Evolutionary conservation across 306 rosid genomes (phyloP).

Genomic region (Quercus robur): DNA sequence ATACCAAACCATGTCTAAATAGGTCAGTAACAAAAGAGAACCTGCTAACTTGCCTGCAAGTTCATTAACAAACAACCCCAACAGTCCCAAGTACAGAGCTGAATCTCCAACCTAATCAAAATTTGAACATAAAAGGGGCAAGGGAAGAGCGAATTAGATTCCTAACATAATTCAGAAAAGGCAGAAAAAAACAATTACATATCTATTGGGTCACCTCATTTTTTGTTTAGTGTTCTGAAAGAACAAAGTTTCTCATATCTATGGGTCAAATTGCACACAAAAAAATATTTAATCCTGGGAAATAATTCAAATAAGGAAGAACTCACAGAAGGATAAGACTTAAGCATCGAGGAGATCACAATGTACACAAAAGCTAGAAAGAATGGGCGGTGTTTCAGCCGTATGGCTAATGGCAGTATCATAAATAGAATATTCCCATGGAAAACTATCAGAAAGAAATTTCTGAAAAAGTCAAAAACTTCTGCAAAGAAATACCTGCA

Average conservation of each 20-base stretch:
- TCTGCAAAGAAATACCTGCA: constrained; percentile 97
- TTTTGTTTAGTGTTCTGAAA: background rate
- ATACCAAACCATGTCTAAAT: constrained; percentile 4
- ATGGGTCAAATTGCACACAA: background rate
- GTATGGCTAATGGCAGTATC: constrained; percentile 78
- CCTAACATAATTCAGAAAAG: background rate
- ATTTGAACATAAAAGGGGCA: constrained; percentile 19
- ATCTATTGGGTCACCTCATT: background rate
- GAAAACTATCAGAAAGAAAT: constrained; percentile 84
- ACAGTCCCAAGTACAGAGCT: constrained; percentile 75
- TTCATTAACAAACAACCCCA: constrained; percentile 86
- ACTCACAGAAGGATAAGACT: constrained; percentile 86
- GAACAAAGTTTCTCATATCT: background rate
- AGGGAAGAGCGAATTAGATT: constrained; percentile 8
- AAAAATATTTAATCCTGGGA: background rate
- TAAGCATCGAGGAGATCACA: constrained; percentile 70
- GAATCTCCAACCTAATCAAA: constrained; percentile 78
- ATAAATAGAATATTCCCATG: constrained; percentile 80
- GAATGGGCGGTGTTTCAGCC: constrained; percentile 83
- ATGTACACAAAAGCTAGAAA: constrained; percentile 80
- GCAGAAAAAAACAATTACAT: background rate
- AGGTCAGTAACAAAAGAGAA: background rate
- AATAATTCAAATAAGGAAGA: background rate
- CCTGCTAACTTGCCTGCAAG: constrained; percentile 49
- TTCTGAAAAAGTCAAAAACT: constrained; percentile 87